Evolutionary conservation across 495 filamentous ascomycete genomes (phyloP).

Genomic region (Apiosordaria backusii): DNA sequence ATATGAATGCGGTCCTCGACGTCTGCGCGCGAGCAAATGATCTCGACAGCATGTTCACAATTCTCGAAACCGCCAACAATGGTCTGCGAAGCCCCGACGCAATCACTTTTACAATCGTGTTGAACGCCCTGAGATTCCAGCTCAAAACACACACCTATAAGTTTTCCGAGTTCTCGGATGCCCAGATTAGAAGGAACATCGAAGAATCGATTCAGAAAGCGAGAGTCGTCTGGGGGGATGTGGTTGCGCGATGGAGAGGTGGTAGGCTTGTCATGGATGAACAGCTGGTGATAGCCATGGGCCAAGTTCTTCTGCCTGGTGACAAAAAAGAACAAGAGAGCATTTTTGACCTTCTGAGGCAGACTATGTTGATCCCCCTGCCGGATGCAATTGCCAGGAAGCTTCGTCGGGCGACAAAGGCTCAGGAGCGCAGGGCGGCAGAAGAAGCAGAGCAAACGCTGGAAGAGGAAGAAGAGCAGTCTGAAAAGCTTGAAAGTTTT

Average conservation of each 20-base stretch:
- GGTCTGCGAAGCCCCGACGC: constrained; percentile 60
- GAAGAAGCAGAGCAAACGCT: neutral
- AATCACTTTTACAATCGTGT: constrained; percentile 73
- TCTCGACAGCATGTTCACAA: constrained; percentile 69
- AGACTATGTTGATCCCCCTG: constrained; percentile 69
- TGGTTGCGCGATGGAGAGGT: constrained; percentile 65
- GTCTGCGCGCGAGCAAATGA: constrained; percentile 68
- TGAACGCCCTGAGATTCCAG: constrained; percentile 60
- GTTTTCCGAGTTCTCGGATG: constrained; percentile 9
- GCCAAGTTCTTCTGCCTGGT: constrained; percentile 61
- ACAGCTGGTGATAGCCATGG: constrained; percentile 71
- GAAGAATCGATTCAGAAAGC: constrained; percentile 50
- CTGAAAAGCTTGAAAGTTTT: neutral
- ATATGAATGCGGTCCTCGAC: constrained; percentile 80
- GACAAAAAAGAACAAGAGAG: constrained; percentile 57
- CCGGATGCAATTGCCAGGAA: constrained; percentile 31
- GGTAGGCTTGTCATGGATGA: constrained; percentile 70
- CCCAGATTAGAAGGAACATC: constrained; percentile 30
- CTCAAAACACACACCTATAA: constrained; percentile 21
- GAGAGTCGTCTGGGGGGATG: constrained; percentile 74
- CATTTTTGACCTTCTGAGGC: constrained; percentile 66
- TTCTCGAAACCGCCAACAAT: constrained; percentile 63
- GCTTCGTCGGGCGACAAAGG: constrained; percentile 9
- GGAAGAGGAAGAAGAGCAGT: neutral
- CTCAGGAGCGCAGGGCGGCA: neutral